Conservation (phyloP, 306 rosid genomes). For the Crataegus laevigata region DNA sequence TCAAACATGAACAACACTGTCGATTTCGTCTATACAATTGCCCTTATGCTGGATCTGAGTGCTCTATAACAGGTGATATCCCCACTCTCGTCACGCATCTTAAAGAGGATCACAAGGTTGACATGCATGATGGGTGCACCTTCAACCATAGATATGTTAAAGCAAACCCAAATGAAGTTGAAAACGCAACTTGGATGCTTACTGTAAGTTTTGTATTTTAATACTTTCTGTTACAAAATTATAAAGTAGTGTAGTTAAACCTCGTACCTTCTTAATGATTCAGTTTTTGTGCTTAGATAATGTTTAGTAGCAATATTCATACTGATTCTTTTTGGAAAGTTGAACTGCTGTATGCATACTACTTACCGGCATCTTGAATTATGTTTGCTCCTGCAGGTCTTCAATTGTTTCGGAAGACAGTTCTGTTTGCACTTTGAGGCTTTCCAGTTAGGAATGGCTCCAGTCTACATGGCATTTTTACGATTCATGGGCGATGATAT, state of each 20-base stretch:
- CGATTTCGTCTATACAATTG: conserved; percentile 78
- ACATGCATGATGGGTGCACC: conserved; percentile 88
- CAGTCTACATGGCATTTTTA: conserved; percentile 87
- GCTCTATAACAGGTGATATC: conserved; percentile 77
- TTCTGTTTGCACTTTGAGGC: conserved; percentile 99
- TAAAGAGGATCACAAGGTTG: conserved; percentile 82
- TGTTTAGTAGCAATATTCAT: background rate
- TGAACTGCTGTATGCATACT: background rate
- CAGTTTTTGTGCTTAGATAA: background rate
- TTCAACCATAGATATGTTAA: conserved; percentile 91
- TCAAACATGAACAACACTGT: conserved; percentile 78
- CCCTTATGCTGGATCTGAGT: conserved; percentile 90
- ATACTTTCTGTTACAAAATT: background rate
- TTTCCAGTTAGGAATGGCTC: conserved; percentile 67
- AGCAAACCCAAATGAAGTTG: conserved; percentile 84
- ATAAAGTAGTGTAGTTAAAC: background rate
- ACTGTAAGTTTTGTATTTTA: conserved; percentile 44
- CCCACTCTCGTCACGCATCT: conserved; percentile 75
- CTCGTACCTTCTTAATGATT: background rate
- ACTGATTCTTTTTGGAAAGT: background rate
- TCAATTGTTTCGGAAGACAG: conserved; percentile 77
- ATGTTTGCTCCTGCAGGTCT: conserved; percentile 44
- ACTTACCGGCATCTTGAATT: conserved; percentile 6
- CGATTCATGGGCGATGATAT: conserved; percentile 88
- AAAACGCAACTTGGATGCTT: conserved; percentile 97